phyloP scores from a whole-genome alignment of 306 rosid species.

The Sicyos edulis region DNA sequence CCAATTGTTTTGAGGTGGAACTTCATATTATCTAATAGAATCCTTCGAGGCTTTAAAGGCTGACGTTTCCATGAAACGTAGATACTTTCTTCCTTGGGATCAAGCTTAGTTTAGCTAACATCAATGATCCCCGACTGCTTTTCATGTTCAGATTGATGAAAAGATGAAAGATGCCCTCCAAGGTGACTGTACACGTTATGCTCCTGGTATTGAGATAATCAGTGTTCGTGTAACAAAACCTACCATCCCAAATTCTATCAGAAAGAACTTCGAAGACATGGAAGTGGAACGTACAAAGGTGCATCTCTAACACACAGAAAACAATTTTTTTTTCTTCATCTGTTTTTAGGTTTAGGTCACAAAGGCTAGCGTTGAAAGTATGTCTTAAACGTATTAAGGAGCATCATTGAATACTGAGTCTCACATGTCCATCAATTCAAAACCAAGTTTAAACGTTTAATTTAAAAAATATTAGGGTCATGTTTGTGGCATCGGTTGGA shows the following conservation, averaged over 20 bases:
- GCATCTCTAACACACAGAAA: conserved; percentile 12
- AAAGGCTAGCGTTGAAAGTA: neutral
- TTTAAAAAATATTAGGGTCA: neutral
- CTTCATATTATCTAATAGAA: too few relatives aligned
- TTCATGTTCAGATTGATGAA: conserved; percentile 68
- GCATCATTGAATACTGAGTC: neutral
- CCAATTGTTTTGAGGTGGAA: too few relatives aligned
- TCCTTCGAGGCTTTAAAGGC: conserved; percentile 3
- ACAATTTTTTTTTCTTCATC: neutral
- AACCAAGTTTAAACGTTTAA: neutral
- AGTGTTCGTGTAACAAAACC: conserved; percentile 89
- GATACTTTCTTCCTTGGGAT: neutral
- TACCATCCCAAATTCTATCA: conserved; percentile 65
- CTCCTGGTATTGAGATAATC: conserved; percentile 84
- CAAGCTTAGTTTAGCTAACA: conserved; percentile 4
- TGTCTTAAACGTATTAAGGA: neutral
- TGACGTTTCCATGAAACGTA: conserved; percentile 9
- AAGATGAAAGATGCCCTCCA: conserved; percentile 95
- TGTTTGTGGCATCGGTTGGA: too few relatives aligned
- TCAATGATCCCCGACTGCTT: neutral
- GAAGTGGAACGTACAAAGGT: conserved; percentile 98
- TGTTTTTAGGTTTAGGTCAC: neutral
- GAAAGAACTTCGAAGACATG: conserved; percentile 77
- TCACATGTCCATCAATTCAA: neutral
- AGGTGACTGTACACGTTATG: conserved; percentile 84